These are phyloP conservation scores for Pseudogymnoascus sp. DNA, from an alignment of 2,329 filamentous ascomycete genomes.

Conservation along the genomic window DNA sequence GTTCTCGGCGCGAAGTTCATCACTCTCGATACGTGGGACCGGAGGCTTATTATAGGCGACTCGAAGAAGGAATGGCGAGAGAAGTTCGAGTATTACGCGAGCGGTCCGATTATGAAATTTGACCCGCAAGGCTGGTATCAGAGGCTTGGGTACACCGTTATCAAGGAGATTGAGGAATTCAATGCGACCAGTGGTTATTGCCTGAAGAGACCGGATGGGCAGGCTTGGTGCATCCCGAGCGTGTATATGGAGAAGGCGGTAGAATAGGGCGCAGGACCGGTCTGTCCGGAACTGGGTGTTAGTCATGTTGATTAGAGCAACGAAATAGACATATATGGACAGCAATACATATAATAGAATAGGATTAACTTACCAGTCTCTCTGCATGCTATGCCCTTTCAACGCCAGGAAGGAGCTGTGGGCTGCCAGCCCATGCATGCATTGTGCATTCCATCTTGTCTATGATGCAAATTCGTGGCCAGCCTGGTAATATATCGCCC, in stretches of 20 bases:
- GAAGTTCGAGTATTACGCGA: background rate
- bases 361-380: background rate
- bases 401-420: background rate
- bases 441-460: background rate
- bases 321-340: background rate
- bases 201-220: background rate
- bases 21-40: constrained; percentile 15
- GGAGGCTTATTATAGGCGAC: constrained; percentile 9
- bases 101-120: background rate
- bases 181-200: background rate
- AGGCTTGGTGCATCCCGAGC: constrained; percentile 2
- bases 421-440: background rate
- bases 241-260: constrained; percentile 2
- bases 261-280: background rate
- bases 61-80: constrained; percentile 13
- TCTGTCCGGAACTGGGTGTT: background rate
- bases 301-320: background rate
- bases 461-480: background rate
- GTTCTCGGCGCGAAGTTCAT: constrained; percentile 19
- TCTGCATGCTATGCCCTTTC: background rate
- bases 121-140: constrained; percentile 3
- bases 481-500: background rate
- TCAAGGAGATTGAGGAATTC: constrained; percentile 3
- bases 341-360: background rate
- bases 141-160: constrained; percentile 1